Base-by-base conservation (phyloP, 768 basidiomycete genomes). In the Lactarius deliciosus region DNA sequence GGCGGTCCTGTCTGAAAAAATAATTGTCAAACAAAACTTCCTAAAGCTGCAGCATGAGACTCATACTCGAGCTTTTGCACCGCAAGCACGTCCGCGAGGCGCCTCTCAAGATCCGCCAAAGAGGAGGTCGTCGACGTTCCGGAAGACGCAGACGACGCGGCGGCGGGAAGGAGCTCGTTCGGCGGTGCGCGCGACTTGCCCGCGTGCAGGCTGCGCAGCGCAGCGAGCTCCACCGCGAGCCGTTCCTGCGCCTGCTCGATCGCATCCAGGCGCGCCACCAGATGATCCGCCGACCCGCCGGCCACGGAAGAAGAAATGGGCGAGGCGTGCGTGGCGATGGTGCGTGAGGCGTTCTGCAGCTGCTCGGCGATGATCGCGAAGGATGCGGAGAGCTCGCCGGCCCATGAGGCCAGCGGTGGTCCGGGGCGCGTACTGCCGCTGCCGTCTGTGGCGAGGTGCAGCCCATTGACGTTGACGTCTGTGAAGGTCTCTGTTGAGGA, bases 281-380 rank as follows among this genome's bases (percentile, higher is more conserved):
- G 43, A 20, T 8, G 43, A 6, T 43, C 16, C 5, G 38, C 5
- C 38, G 38, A 4, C 36, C 32, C 32, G 1, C 1, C 15, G 16
- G 41, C 16, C 41, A 16, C 18, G 7, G 41, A 18, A 15, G 41
- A 0, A 7, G 68, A n/a, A n/a, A n/a, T 5, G 73, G 66, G 41
- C 73, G 54, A 10, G 74, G 76, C 15, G 74, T 71, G 30, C 72
- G 70, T 9, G 77, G 53, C 74, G 45, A 80, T 74, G 16, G 77
- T 78, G 45, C 77, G 77, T 15, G 78, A 78, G n/a, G 80, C 77
- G 1, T 76, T 75, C n/a, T 73, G 72, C 61, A 81, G 79, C 71
- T 81, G 78, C 32, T 76, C 74, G 4, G 80, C 78, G 71, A 81
- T 78, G 30, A 76, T 73, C 15, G 75, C 73, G 57, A 81, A 78